Percentiles rank a stretch among this genome's conserved stretches.
Evolutionary conservation across 2,329 filamentous ascomycete species (phyloP).

Genomic region (Cercospora sesami): DNA sequence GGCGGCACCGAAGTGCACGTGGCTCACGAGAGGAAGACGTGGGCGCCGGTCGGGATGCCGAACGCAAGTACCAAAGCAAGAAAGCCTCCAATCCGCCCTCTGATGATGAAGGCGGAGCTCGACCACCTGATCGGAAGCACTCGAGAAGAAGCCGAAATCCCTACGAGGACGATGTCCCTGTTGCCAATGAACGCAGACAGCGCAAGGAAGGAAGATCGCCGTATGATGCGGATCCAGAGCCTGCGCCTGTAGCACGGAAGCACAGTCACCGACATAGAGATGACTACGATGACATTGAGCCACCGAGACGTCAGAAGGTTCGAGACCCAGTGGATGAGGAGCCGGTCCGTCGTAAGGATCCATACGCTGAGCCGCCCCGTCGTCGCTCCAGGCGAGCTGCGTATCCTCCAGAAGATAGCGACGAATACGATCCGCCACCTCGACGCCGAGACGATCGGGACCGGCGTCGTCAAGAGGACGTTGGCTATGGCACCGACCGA

Average conservation of each 20-base stretch:
- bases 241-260: slow-evolving; percentile 14
- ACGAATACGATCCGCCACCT: slow-evolving; percentile 25
- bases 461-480: slow-evolving; percentile 28
- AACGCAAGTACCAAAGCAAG: slow-evolving; percentile 6
- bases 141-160: neutral
- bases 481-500: slow-evolving; percentile 35
- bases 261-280: slow-evolving; percentile 17
- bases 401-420: slow-evolving; percentile 23
- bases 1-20: slow-evolving; percentile 11
- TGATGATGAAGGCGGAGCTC: neutral
- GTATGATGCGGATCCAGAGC: slow-evolving; percentile 20
- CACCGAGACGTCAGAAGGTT: slow-evolving; percentile 18
- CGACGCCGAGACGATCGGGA: slow-evolving; percentile 23
- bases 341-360: slow-evolving; percentile 23
- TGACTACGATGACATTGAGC: slow-evolving; percentile 18
- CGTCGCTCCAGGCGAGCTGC: slow-evolving; percentile 16
- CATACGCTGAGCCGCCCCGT: slow-evolving; percentile 25
- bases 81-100: neutral
- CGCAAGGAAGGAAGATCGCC: slow-evolving; percentile 17
- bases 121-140: neutral
- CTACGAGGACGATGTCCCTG: slow-evolving; percentile 6
- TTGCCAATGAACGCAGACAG: slow-evolving; percentile 17
- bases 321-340: slow-evolving; percentile 21
- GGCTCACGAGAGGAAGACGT: neutral
- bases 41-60: neutral